phyloP scores from a whole-genome alignment of 257 asterid genomes.

The Parsonsia alboflavescens region DNA sequence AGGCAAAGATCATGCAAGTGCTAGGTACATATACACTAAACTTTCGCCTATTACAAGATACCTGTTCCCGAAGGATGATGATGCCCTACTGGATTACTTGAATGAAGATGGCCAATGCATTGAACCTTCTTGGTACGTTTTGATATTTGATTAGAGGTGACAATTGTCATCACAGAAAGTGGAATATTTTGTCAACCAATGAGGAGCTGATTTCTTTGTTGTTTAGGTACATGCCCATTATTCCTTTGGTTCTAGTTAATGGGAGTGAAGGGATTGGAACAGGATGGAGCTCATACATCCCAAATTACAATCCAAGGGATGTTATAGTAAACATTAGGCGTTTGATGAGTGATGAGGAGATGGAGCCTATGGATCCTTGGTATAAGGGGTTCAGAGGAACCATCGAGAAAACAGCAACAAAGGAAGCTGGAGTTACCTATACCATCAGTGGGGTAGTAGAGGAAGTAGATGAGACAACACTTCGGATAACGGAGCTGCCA shows the following conservation, averaged over 20 bases:
- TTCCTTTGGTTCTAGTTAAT: conserved; percentile 87
- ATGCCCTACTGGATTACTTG: conserved; percentile 67
- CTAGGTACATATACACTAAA: conserved; percentile 75
- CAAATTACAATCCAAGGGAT: conserved; percentile 86
- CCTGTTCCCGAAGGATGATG: conserved; percentile 89
- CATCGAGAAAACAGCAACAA: conserved; percentile 61
- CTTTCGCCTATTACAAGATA: conserved; percentile 62
- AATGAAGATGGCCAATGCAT: conserved; percentile 90
- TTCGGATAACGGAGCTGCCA: conserved; percentile 82
- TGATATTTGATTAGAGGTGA: background rate
- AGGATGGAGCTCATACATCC: conserved; percentile 90
- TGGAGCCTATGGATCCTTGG: conserved; percentile 93
- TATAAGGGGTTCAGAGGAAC: conserved; percentile 79
- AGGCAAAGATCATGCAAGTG: conserved; percentile 98
- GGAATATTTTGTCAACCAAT: background rate
- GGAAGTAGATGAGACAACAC: conserved; percentile 59
- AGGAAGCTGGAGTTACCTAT: conserved; percentile 60
- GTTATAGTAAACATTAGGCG: conserved; percentile 69
- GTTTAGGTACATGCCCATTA: conserved; percentile 75
- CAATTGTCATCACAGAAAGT: background rate
- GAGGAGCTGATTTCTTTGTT: conserved; percentile 15
- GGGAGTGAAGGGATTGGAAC: conserved; percentile 99
- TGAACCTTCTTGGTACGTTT: conserved; percentile 83
- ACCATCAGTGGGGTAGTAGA: conserved; percentile 67
- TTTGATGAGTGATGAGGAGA: conserved; percentile 61